Conservation (phyloP, 441 rosid genomes). For the Arabidopsis lyrata region DNA sequence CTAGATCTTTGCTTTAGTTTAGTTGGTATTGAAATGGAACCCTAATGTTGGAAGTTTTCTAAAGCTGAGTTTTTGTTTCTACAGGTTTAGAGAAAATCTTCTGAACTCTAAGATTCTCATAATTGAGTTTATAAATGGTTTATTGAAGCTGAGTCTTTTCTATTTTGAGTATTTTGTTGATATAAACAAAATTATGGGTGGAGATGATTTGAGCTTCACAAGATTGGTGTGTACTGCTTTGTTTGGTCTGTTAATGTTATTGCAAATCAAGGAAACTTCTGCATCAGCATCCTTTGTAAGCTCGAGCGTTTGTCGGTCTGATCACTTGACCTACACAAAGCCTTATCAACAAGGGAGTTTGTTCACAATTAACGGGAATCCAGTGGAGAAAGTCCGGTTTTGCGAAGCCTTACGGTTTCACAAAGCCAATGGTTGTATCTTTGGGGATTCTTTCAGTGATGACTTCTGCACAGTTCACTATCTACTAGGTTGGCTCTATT, state of each 20-base stretch:
- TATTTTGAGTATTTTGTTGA: constrained; percentile 9
- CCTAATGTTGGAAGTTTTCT: constrained; percentile 4
- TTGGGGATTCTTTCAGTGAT: constrained; percentile 45
- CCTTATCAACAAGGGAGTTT: constrained; percentile 48
- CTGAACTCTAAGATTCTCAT: not conserved
- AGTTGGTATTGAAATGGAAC: constrained; percentile 7
- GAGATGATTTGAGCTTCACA: constrained; percentile 35
- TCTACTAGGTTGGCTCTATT: constrained; percentile 53
- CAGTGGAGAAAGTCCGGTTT: constrained; percentile 56
- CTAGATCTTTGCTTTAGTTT: constrained; percentile 10
- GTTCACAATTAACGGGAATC: constrained; percentile 67
- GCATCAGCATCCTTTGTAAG: constrained; percentile 53
- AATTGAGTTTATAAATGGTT: constrained; percentile 15
- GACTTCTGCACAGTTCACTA: constrained; percentile 49
- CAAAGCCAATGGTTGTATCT: constrained; percentile 55
- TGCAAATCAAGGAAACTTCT: constrained; percentile 49
- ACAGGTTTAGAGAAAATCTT: constrained; percentile 28
- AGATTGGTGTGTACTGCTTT: constrained; percentile 48
- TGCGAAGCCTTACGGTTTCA: constrained; percentile 64
- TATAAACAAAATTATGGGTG: constrained; percentile 33
- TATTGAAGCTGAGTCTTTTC: constrained; percentile 10
- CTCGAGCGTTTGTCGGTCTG: constrained; percentile 60
- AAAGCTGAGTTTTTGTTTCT: constrained; percentile 11
- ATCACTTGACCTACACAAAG: constrained; percentile 57
- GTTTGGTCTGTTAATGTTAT: constrained; percentile 51